Percentiles rank a stretch among this genome's conserved stretches.
These are phyloP conservation scores for Cicer cuneatum DNA, from an alignment of 306 rosid genomes.

Conservation along the genomic window DNA sequence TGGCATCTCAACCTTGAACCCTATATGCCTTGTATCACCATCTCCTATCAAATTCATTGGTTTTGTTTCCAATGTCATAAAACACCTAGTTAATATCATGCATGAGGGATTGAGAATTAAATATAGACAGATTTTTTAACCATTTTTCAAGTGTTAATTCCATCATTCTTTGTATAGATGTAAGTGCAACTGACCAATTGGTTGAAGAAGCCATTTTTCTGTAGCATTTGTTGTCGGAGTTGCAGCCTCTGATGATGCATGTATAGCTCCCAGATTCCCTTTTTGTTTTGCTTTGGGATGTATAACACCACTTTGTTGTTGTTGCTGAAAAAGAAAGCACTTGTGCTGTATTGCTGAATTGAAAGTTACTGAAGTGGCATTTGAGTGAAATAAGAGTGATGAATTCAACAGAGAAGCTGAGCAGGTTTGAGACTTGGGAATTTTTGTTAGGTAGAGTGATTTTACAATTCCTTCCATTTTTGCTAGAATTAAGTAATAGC, in stretches of 20 bases:
- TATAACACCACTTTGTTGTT: conserved; percentile 15
- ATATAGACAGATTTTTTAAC: neutral
- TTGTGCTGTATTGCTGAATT: conserved; percentile 49
- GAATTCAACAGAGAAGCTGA: conserved; percentile 40
- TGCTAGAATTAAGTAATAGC: neutral
- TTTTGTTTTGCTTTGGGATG: conserved; percentile 39
- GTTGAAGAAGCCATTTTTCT: conserved; percentile 84
- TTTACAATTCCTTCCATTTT: conserved; percentile 61
- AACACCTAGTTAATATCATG: conserved; percentile 1
- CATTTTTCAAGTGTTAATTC: neutral
- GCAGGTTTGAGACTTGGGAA: conserved; percentile 47
- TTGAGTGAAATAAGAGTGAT: conserved; percentile 41
- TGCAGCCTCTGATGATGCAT: conserved; percentile 58
- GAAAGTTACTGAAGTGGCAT: conserved; percentile 46
- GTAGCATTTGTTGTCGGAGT: conserved; percentile 43
- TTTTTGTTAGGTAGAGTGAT: conserved; percentile 51
- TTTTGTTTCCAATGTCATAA: conserved; percentile 35
- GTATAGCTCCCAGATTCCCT: conserved; percentile 41
- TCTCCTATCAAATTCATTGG: conserved; percentile 64
- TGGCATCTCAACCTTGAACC: conserved; percentile 80
- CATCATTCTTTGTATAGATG: neutral
- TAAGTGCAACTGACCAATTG: conserved; percentile 66
- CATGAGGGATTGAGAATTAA: neutral
- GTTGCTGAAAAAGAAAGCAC: conserved; percentile 48
- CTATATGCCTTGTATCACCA: conserved; percentile 82